phyloP scores from a whole-genome alignment of 805 yeast genomes.

The Zygoascus bituminiphila region DNA sequence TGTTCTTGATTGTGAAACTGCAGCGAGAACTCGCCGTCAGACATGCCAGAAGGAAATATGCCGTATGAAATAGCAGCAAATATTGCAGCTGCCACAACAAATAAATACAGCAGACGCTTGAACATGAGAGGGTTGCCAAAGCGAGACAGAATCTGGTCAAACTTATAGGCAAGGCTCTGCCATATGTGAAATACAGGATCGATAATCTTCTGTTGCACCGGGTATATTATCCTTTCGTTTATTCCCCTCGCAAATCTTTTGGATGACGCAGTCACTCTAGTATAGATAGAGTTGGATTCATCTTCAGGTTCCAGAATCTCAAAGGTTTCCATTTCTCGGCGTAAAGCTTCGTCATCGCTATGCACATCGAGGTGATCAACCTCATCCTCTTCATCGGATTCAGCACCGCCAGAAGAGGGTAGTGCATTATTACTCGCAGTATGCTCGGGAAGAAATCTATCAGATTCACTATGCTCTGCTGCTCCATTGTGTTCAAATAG shows the following conservation, averaged over 20 bases:
- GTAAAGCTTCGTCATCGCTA: conserved; percentile 8
- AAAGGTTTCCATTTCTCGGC: conserved; percentile 32
- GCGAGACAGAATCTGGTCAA: conserved; percentile 51
- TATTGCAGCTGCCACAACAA: conserved; percentile 50
- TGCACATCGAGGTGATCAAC: conserved; percentile 5
- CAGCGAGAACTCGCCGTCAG: conserved; percentile 19
- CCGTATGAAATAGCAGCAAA: conserved; percentile 54
- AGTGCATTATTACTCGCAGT: background rate
- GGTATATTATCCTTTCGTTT: conserved; percentile 27
- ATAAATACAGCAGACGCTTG: conserved; percentile 64
- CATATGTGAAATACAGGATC: conserved; percentile 42
- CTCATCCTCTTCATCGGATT: conserved; percentile 4
- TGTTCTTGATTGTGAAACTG: conserved; percentile 54
- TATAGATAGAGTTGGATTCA: conserved; percentile 6
- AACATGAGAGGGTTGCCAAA: conserved; percentile 84
- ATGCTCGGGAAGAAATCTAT: background rate
- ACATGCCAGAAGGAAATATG: conserved; percentile 36
- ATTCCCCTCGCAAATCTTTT: conserved; percentile 14
- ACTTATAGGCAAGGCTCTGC: conserved; percentile 29
- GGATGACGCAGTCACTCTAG: conserved; percentile 17
- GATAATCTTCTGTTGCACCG: conserved; percentile 34
- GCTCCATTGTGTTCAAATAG: conserved; percentile 8
- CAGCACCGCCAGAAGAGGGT: background rate
- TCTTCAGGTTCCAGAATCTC: conserved; percentile 36
- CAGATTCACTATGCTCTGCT: conserved; percentile 4